A percentile compares a stretch with the other conserved stretches of the same genome.
phyloP scores from a whole-genome alignment of 2,329 filamentous ascomycete genomes.

The Scolecobasidium constrictum region DNA sequence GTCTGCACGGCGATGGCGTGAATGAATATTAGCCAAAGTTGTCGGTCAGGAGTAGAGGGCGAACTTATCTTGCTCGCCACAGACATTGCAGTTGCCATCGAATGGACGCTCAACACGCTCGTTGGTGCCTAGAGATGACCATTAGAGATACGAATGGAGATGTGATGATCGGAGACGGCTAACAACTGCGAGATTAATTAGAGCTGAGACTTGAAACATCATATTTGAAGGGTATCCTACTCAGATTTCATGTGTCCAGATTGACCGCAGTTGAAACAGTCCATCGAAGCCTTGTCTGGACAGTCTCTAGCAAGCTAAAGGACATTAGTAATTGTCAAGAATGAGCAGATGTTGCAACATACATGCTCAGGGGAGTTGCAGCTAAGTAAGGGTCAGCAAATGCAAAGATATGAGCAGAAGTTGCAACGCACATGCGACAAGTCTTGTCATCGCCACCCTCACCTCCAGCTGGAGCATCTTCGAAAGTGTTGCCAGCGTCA shows the following conservation, averaged over 20 bases:
- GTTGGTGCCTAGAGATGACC: slow-evolving; percentile 39
- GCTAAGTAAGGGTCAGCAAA: slow-evolving; percentile 29
- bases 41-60: too few species aligned
- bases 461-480: slow-evolving; percentile 15
- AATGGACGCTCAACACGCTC: slow-evolving; percentile 40
- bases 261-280: slow-evolving; percentile 52
- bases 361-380: too few species aligned
- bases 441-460: slow-evolving; percentile 18
- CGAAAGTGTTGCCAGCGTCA: slow-evolving; percentile 14
- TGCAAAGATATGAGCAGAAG: background rate
- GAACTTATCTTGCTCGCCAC: slow-evolving; percentile 38
- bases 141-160: background rate
- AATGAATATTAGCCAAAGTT: too few species aligned
- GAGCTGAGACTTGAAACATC: background rate
- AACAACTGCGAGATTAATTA: background rate
- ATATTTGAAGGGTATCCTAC: background rate
- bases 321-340: too few species aligned
- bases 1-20: slow-evolving; percentile 48
- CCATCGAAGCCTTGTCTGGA: slow-evolving; percentile 33
- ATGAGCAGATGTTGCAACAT: too few species aligned
- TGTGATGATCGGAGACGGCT: background rate
- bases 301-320: slow-evolving; percentile 41
- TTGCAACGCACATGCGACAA: slow-evolving; percentile 30
- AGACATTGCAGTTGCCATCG: slow-evolving; percentile 49
- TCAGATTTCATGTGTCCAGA: slow-evolving; percentile 25